These are phyloP conservation scores for Aspergillus sp. DNA, from an alignment of 2,329 filamentous ascomycete genomes.

Conservation along the genomic window DNA sequence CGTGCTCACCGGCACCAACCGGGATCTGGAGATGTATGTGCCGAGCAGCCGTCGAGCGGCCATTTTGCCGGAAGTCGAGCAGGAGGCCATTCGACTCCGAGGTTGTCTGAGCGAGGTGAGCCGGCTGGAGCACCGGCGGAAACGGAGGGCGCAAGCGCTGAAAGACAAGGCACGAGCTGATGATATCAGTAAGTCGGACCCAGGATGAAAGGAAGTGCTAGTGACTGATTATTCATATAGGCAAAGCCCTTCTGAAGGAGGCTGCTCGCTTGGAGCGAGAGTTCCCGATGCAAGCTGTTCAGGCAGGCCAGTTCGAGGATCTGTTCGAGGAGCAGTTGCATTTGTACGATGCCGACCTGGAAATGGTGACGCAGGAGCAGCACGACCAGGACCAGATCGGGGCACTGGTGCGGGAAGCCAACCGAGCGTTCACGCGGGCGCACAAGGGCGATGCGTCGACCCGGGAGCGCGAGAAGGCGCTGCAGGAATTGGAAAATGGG, in stretches of 20 bases:
- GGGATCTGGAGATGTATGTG: conserved; percentile 82
- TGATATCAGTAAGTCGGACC: conserved; percentile 66
- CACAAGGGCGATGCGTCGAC: conserved; percentile 65
- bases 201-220: background rate
- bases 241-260: conserved; percentile 77
- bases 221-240: conserved; percentile 29
- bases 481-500: conserved; percentile 85
- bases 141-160: conserved; percentile 75
- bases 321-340: conserved; percentile 83
- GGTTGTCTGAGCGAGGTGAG: conserved; percentile 81
- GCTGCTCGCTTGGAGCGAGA: conserved; percentile 81
- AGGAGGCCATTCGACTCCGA: conserved; percentile 73
- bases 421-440: conserved; percentile 74
- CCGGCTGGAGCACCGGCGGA: conserved; percentile 75
- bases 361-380: conserved; percentile 68
- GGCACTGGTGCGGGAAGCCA: conserved; percentile 69
- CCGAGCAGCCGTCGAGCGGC: conserved; percentile 78
- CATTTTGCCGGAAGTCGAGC: conserved; percentile 77
- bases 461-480: conserved; percentile 76
- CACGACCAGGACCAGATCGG: conserved; percentile 74
- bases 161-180: conserved; percentile 79
- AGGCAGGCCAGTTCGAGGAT: conserved; percentile 85
- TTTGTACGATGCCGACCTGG: conserved; percentile 76
- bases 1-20: conserved; percentile 75
- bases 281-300: conserved; percentile 79